phyloP scores from a whole-genome alignment of 2,329 filamentous ascomycete genomes.

The Claviceps capensis region DNA sequence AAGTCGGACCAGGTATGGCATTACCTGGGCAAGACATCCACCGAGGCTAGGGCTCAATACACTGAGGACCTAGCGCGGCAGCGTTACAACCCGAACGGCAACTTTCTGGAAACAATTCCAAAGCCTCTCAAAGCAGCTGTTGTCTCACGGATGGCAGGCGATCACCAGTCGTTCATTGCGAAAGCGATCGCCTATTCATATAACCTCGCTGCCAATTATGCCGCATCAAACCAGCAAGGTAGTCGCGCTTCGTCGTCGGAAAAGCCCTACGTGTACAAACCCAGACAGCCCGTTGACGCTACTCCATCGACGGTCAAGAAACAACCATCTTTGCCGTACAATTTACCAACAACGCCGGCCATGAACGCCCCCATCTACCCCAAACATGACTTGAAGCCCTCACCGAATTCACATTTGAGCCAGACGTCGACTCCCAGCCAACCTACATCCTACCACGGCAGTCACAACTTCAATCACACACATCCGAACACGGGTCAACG shows the following conservation, averaged over 20 bases:
- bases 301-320: constrained; percentile 9
- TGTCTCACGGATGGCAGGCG: constrained; percentile 10
- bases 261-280: constrained; percentile 42
- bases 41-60: constrained; percentile 82
- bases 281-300: constrained; percentile 19
- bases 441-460: background rate
- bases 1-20: constrained; percentile 72
- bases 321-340: constrained; percentile 13
- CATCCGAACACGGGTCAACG: constrained; percentile 2
- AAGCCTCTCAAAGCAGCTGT: constrained; percentile 31
- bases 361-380: constrained; percentile 3
- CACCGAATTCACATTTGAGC: background rate
- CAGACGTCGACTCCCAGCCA: background rate
- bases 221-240: background rate
- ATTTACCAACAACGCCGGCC: background rate
- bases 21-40: constrained; percentile 76
- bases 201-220: constrained; percentile 3
- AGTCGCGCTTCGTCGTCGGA: constrained; percentile 19
- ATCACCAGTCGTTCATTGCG: constrained; percentile 4
- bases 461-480: background rate
- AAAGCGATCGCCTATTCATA: constrained; percentile 9
- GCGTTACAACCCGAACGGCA: constrained; percentile 54
- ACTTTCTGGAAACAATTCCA: constrained; percentile 58
- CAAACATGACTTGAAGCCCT: constrained; percentile 8
- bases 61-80: constrained; percentile 55